phyloP scores from a whole-genome alignment of 352 stramenopile species.

The Globisporangium apiculatum region DNA sequence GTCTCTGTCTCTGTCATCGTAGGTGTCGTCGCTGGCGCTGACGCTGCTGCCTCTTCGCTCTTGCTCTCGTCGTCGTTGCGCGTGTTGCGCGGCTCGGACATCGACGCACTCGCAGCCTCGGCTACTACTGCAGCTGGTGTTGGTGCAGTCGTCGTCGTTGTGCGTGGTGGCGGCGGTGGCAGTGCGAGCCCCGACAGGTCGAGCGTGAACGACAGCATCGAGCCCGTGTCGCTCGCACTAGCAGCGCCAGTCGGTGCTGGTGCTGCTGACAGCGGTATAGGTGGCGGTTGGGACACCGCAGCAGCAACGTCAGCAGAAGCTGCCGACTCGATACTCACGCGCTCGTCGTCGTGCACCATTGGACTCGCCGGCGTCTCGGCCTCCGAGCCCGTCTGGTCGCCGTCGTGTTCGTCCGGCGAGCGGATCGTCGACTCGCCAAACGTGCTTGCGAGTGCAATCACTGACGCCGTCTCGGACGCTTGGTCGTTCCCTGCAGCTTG shows the following conservation, averaged over 20 bases:
- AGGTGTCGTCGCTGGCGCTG: too few species aligned
- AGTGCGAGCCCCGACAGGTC: constrained; percentile 55
- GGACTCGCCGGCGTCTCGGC: constrained; percentile 25
- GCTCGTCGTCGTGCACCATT: constrained; percentile 14
- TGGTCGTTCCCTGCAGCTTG: constrained; percentile 18
- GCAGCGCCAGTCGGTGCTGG: not conserved
- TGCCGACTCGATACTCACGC: constrained; percentile 14
- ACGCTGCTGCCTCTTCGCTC: constrained; percentile 12
- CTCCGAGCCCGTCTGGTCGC: constrained; percentile 41
- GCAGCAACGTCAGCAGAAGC: constrained; percentile 19
- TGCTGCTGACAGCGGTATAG: too few species aligned
- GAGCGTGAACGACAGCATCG: constrained; percentile 82
- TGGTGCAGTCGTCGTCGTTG: not conserved
- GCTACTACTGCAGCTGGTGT: not conserved
- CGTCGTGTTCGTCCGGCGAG: constrained; percentile 54
- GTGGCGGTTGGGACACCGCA: constrained; percentile 1
- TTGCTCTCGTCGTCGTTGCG: constrained; percentile 16
- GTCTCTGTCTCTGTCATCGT: not conserved
- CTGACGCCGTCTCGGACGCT: constrained; percentile 58
- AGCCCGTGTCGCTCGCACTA: constrained; percentile 2
- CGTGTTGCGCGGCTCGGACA: not conserved
- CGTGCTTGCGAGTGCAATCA: constrained; percentile 78
- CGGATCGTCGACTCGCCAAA: constrained; percentile 75
- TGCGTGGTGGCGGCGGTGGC: constrained; percentile 9
- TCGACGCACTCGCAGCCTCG: not conserved